Evolutionary conservation across 345 rosid genomes (phyloP), one percentile per base, ranked within the genome.

Genomic region (Arabidopsis arenosa): DNA sequence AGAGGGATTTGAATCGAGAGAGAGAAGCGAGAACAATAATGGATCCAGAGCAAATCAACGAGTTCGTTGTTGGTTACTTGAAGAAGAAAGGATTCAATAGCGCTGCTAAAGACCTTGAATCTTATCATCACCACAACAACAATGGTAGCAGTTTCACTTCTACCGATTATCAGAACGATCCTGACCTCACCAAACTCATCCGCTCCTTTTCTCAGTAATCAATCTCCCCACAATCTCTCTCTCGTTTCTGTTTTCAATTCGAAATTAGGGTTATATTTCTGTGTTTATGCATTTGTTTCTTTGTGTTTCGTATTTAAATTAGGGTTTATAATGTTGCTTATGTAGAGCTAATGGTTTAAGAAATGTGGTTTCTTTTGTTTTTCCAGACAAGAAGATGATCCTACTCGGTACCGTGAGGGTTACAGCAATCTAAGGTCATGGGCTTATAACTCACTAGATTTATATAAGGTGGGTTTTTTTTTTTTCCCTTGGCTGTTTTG

Each of bases 51-150:
- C 85, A 78, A 21, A 75, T 89, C 2, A 84, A 81, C 39, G 85
- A 79, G 47, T 85, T 89, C 39, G 97, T 93, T 7, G 80, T 83
- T 58, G 82, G 88, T 33, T 95, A 89, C 80, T 68, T 93, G 92
- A 90, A 86, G 88, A 96, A 89, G 93, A 96, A 82, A 64, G 99
- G 99, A 0, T 96, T 96, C 80, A 83, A 75, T 74, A 84, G 85
- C 84, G 79, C 90, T 84, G 44, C 69, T 15, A 80, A 75, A 60
- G 70, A 28, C 28, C 59, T 80, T 14, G 73, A 80, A 75, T 92
- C 90, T 6, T 90, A 85, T 81, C 85, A 86, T 78, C 93, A 87
- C 8, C 85, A 80, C 5, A 88, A 66, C 45, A 51, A 51, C 75
- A 80, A 83, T 79, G 73, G 74, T 36, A 68, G 61, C 71, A 65